Percentiles rank a stretch among this genome's conserved stretches.
These are phyloP conservation scores for Solanum sejunctum DNA, from an alignment of 257 asterid genomes.

Conservation along the genomic window DNA sequence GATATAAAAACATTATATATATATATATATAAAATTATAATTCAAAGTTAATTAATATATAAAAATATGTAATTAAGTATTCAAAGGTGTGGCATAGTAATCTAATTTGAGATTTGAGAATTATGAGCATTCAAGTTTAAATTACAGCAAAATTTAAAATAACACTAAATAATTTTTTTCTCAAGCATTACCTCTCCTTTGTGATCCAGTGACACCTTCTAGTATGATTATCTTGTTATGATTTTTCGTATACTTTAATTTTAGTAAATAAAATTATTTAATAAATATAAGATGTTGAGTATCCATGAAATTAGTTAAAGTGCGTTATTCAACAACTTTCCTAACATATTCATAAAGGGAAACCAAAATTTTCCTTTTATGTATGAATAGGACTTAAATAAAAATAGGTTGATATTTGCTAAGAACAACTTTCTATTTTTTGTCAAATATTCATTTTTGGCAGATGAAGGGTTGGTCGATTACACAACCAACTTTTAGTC, in stretches of 20 bases:
- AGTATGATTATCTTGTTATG: too few relatives aligned
- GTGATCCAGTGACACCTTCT: too few relatives aligned
- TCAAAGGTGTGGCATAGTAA: accelerated
- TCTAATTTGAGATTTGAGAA: accelerated
- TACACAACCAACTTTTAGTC: background rate
- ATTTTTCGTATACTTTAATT: too few relatives aligned
- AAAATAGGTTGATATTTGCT: background rate
- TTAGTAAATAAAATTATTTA: accelerated
- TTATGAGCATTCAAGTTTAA: background rate
- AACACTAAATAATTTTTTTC: too few relatives aligned
- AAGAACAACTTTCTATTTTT: background rate
- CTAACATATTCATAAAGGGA: background rate
- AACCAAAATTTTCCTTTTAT: background rate
- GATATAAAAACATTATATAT: background rate
- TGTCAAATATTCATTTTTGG: background rate
- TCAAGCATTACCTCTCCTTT: too few relatives aligned
- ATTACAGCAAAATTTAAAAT: background rate
- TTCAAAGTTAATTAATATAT: background rate
- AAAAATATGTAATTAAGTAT: background rate
- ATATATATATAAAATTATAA: background rate
- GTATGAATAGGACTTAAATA: background rate
- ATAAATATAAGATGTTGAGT: background rate
- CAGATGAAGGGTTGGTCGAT: background rate
- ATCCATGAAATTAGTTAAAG: background rate
- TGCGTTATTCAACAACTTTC: background rate